Base-by-base conservation (phyloP, 2,329 filamentous ascomycete genomes). In the Pyrenochaeta sp. region DNA sequence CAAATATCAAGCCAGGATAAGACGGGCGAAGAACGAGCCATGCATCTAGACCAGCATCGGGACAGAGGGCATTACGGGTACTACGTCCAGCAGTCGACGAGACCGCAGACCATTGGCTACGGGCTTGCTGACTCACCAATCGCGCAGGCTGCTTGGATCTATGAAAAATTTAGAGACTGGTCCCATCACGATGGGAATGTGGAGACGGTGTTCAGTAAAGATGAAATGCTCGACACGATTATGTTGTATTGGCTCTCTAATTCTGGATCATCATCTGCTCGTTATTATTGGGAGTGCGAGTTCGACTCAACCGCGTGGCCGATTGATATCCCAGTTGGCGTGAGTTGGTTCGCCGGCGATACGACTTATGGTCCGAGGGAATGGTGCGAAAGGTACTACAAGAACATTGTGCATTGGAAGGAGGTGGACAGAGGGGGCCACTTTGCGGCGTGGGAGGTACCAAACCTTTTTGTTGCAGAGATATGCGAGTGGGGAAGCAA, bases 121-220 rank as follows among this genome's bases (percentile, higher is more conserved):
- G 85, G 79, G 0, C 77, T 92, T 2, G 79, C 83, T 1, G 89
- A 92, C 69, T 87, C 83, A 11, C 90, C 90, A 0, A 82, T 90
- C 0, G 88, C 82, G 0, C 75, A 91, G 4, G 78, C 92, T 1
- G 84, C 88, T 0, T 93, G 90, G 90, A 85, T 92, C 21, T 89
- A 89, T 61, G 90, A 93, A 74, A 93, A 93, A 67, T 76, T 93
- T 21, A 85, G 87, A 66, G 86, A 89, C 65, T 92, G 90, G 33
- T 36, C 33, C 33, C 11, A 36, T 36, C 33, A 36, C 33, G 91
- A 91, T 63, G 57, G 58, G 17, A 32, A 64, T 47, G 52, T 63
- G 11, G 60, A 66, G 32, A 56, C 36, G 2, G 58, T 67, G 4
- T 60, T 67, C 21, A 66, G 44, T 31, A 68, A 61, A 54, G 63